Base-by-base conservation (phyloP, 2,329 filamentous ascomycete species). In the Pseudopyricularia cyperi region DNA sequence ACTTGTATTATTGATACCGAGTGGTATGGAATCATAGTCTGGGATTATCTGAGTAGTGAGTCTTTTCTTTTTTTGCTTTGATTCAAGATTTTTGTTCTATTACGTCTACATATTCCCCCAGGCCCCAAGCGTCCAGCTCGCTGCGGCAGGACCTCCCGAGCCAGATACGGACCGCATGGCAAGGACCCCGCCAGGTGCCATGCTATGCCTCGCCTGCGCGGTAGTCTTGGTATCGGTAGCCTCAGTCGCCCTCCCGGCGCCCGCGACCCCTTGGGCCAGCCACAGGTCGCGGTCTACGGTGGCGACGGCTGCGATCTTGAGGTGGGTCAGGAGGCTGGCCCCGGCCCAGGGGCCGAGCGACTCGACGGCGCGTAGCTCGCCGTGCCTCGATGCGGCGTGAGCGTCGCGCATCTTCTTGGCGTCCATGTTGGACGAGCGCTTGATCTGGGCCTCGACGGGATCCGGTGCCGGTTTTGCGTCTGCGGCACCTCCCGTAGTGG, bases 291-390 rank as follows among this genome's bases (percentile, higher is more conserved):
- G 72, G 56, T 89, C 86, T 19, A 90, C 71, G 30, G 82, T 77
- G 2, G 83, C 82, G 51, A 87, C 74, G 2, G 85, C 80, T 34
- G 80, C 77, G 4, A 88, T 72, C 53, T 83, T 83, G 54, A 89
- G 69, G 57, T 83, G 79, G 3, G 82, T 77, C 17, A 85, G 68
- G 52, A 91, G 62, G 62, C 85, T 89, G 3, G 81, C 86, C 11
- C 87, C 87, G 19, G 78, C 76, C 85, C 86, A 91, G 2, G 85
- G 71, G 0, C 87, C 87, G 1, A 90, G 66, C 1, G 82, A 82
- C 55, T 87, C 80, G 2, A 89, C 68, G 2, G 76, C 82, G 26
- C 86, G 75, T 37, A 89, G 68, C 28, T 72, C 68, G 2, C 84
- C 84, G 37, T 79, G 76, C 1, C 79, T 61, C 5, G 63, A 55